Evolutionary conservation across 441 rosid genomes (phyloP), one percentile per base, ranked within the genome.

Genomic region (Euphorbia celastroides): DNA sequence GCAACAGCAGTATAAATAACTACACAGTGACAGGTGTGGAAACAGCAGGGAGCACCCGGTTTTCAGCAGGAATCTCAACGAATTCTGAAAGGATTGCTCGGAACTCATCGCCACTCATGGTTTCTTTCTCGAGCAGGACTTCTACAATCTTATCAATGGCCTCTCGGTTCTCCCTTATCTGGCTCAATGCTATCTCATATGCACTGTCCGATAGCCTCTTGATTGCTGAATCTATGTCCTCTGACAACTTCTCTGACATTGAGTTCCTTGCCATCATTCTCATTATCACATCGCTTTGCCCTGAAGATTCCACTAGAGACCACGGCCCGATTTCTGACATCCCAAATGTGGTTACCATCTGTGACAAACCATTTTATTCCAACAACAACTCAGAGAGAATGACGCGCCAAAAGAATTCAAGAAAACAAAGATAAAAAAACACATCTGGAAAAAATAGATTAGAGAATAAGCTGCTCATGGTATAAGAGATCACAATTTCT

Each of bases 261-360:
- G 97, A 90, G 69, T 93, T 93, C 62, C 97, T 88, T 14, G 97
- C 96, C 98, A 93, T 93, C 97, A 93, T 93, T 78, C 98, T 87
- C 98, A 93, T 90, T 9, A 93, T 80, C n/a, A 93, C 94, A 65
- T 93, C 93, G 58, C 93, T 88, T 79, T 88, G 96, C 1, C 79
- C 85, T 1, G 91, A 81, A 8, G 86, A 62, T 60, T 93, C 98
- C 97, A 93, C 86, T 9, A 93, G 77, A 0, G 98, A 90, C 97
- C 96, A 88, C n/a, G 98, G 98, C 5, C 97, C 96, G 12, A 93
- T 93, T 56, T 93, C 96, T 17, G 98, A 93, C 97, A 93, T 93
- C 20, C 97, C 97, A 59, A 93, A 93, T 44, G 96, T 90, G 57
- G 88, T 83, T 50, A 93, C 96, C 97, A 90, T 93, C 97, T 93